Evolutionary conservation across 192 early-diverging fungal species (phyloP), one percentile per base, ranked within the genome.

Genomic region (Mortierella alpina): DNA sequence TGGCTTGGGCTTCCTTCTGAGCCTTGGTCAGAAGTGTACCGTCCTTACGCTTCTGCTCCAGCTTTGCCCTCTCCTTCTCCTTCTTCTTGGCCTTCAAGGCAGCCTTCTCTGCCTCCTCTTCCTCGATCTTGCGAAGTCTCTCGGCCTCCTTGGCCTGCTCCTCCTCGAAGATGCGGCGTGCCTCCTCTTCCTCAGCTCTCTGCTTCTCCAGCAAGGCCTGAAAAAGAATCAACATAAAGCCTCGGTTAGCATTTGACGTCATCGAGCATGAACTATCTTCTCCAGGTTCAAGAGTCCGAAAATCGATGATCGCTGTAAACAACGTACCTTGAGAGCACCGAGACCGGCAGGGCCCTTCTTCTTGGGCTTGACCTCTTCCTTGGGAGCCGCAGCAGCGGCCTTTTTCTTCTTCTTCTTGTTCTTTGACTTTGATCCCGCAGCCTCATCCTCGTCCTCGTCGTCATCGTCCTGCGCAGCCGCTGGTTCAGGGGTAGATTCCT

Each of bases 21-120:
- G 93, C 90, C 82, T 95, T 95, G 44, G 96, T 96, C 74, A 97
- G 85, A 60, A 97, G 91, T 82, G 97, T 96, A 53, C 98, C 97
- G 55, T 95, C 91, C 75, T 94, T 96, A 51, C 91, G 92, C 39
- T 96, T 89, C 83, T 97, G 93, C 69, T 96, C 96, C 39, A 90
- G 90, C 82, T 93, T 94, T n/a, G 84, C 84, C 94, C 94, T 93
- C 58, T 94, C 92, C 73, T 90, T 93, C 67, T 97, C 95, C 78
- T 93, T 94, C 82, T 95, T 95, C 65, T 85, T 81, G n/a, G 69
- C 87, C 78, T 87, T 90, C 23, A 90, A 87, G 62, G 93, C 95
- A 82, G 96, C 95, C 72, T 90, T 92, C 63, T 84, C 82, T 12
- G 85, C 88, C 75, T 95, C 95, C 61, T 93, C 93, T 84, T 93